These are phyloP conservation scores for Geranomyces michiganensis DNA, from an alignment of 192 early-diverging fungal genomes.

Conservation along the genomic window DNA sequence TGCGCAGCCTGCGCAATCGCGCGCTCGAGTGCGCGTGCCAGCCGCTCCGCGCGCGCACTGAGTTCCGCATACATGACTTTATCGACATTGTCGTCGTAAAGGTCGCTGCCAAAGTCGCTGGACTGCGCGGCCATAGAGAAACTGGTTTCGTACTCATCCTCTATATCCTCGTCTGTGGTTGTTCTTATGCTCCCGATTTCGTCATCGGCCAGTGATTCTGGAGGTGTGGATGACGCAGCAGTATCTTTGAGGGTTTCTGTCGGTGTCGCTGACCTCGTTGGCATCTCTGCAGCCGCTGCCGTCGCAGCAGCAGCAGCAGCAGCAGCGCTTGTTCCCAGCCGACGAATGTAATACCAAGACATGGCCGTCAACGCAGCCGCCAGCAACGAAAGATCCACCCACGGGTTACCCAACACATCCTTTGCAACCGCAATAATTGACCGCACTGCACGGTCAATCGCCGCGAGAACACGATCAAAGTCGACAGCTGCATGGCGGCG, in stretches of 20 bases:
- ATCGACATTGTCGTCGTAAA: background rate
- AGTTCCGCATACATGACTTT: background rate
- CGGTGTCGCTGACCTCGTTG: too few relatives aligned
- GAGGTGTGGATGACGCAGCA: too few relatives aligned
- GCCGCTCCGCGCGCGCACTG: constrained; percentile 12
- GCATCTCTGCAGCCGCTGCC: background rate
- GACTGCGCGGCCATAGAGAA: too few relatives aligned
- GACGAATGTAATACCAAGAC: constrained; percentile 25
- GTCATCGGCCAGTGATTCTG: too few relatives aligned
- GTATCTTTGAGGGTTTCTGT: too few relatives aligned
- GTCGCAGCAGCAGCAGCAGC: too few relatives aligned
- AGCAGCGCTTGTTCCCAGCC: constrained; percentile 1
- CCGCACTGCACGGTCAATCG: constrained; percentile 5
- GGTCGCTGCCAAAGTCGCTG: background rate
- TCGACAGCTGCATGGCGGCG: background rate
- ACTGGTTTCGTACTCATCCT: background rate
- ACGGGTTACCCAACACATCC: constrained; percentile 20
- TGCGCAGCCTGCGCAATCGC: constrained; percentile 6
- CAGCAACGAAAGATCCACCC: constrained; percentile 26
- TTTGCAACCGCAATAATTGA: constrained; percentile 19
- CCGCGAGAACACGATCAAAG: background rate
- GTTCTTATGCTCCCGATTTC: too few relatives aligned
- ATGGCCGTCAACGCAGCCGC: constrained; percentile 12
- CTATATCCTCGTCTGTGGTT: background rate
- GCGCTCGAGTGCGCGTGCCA: constrained; percentile 22